These are phyloP conservation scores for Moricandia arvensis DNA, from an alignment of 345 rosid species.

Conservation along the genomic window DNA sequence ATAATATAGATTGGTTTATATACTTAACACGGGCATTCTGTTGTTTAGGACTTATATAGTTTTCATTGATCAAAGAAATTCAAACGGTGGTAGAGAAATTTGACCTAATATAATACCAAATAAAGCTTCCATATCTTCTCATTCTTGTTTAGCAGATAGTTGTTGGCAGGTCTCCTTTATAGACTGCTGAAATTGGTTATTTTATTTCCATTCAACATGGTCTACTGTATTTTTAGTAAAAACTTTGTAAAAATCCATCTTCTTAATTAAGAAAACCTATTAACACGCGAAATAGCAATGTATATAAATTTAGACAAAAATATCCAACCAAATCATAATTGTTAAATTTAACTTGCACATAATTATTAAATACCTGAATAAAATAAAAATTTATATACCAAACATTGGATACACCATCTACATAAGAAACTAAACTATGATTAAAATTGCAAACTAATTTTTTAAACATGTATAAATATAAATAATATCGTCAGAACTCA, in stretches of 20 bases:
- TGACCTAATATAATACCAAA: constrained; percentile 24
- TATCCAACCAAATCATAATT: not conserved
- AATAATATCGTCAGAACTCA: not conserved
- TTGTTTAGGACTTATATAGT: not conserved
- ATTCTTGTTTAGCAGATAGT: constrained; percentile 15
- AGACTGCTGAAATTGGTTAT: not conserved
- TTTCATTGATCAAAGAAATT: constrained; percentile 15
- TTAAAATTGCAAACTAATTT: not conserved
- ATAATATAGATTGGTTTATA: too few relatives aligned
- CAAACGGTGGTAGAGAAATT: constrained; percentile 11
- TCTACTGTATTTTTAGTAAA: not conserved
- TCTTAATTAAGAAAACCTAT: not conserved
- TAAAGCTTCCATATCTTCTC: constrained; percentile 22
- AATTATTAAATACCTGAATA: not conserved
- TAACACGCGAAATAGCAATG: not conserved
- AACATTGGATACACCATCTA: not conserved
- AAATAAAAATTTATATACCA: not conserved
- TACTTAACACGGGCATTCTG: too few relatives aligned
- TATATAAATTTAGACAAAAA: not conserved
- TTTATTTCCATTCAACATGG: too few relatives aligned
- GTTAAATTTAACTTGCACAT: not conserved
- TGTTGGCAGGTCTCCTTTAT: constrained; percentile 17
- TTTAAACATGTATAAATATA: too few relatives aligned
- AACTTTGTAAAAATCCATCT: not conserved
- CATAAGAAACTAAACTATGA: not conserved